Evolutionary conservation across 768 basidiomycete genomes (phyloP).

Genomic region (Russula ochroleuca): DNA sequence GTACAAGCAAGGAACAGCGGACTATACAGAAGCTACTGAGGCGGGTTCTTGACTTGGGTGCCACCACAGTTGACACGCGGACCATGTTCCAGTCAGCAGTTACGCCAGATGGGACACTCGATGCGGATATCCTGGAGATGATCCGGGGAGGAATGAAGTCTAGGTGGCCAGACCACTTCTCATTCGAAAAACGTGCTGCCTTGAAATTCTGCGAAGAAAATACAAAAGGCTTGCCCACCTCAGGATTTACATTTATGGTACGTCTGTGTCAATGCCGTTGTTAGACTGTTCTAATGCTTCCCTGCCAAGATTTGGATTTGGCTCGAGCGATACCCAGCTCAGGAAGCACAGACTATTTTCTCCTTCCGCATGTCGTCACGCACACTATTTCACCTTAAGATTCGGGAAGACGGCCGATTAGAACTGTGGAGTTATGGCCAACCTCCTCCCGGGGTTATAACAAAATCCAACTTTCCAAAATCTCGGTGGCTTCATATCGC

Average conservation of each 20-base stretch:
- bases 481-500: conserved; percentile 70
- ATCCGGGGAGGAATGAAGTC: conserved; percentile 67
- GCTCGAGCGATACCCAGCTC: conserved; percentile 42
- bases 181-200: conserved; percentile 53
- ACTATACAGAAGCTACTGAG: conserved; percentile 59
- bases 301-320: conserved; percentile 46
- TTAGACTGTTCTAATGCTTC: conserved; percentile 30
- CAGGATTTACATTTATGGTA: conserved; percentile 75
- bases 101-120: conserved; percentile 46
- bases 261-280: conserved; percentile 3
- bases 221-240: conserved; percentile 49
- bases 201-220: conserved; percentile 47
- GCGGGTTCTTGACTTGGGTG: conserved; percentile 71
- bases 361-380: conserved; percentile 34
- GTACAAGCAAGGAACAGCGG: conserved; percentile 49
- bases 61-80: conserved; percentile 59
- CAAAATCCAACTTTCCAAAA: conserved; percentile 46
- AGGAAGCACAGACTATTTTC: conserved; percentile 37
- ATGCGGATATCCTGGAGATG: conserved; percentile 63
- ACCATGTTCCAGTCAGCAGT: conserved; percentile 57
- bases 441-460: conserved; percentile 41
- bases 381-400: conserved; percentile 41
- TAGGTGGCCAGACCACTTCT: conserved; percentile 77
- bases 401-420: conserved; percentile 56
- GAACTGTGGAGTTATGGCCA: conserved; percentile 43